Conservation (phyloP, 148 eudicot genomes). For the Vaccinium vitisidaea region DNA sequence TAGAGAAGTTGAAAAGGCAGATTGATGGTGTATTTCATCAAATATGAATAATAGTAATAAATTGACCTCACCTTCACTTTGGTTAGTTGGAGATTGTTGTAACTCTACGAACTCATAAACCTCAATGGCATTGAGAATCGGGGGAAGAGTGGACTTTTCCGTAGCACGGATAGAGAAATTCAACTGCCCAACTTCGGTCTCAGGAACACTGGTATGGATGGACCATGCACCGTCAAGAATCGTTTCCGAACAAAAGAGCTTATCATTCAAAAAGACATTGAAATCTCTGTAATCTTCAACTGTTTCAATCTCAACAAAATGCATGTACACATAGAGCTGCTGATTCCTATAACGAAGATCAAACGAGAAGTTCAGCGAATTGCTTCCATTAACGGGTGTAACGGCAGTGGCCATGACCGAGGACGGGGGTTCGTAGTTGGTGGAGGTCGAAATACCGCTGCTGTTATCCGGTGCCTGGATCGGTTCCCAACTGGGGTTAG, state of each 20-base stretch:
- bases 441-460: background rate
- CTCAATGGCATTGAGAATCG: constrained; percentile 34
- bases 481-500: too few relatives aligned
- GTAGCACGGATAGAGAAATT: constrained; percentile 11
- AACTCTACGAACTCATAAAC: constrained; percentile 8
- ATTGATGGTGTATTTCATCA: background rate
- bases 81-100: constrained; percentile 11
- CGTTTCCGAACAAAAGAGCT: background rate
- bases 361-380: constrained; percentile 1
- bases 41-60: too few relatives aligned
- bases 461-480: too few relatives aligned
- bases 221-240: too few relatives aligned
- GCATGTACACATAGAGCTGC: constrained; percentile 22
- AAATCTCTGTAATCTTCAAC: constrained; percentile 29
- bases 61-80: background rate
- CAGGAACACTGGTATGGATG: background rate
- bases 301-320: constrained; percentile 39
- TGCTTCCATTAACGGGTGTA: background rate
- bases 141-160: constrained; percentile 26
- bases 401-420: constrained; percentile 30
- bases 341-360: background rate
- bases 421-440: constrained; percentile 16
- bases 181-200: background rate
- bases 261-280: constrained; percentile 26
- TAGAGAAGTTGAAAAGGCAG: background rate